Evolutionary conservation across 2,329 filamentous ascomycete species (phyloP).

Genomic region (Paraconiothyrium brasiliense): DNA sequence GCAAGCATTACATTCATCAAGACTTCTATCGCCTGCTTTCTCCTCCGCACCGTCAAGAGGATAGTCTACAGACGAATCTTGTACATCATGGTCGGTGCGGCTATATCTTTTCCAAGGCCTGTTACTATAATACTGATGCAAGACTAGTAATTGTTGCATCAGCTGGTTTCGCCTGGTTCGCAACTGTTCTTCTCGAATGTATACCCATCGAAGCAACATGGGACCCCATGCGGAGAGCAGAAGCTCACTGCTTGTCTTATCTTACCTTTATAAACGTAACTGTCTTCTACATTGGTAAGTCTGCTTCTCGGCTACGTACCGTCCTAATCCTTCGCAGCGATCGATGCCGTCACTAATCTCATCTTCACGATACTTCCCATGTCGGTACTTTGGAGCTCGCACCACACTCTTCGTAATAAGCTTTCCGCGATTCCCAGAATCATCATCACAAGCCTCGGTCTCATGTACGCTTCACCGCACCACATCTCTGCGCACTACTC

Average conservation of each 20-base stretch:
- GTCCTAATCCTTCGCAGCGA: conserved; percentile 21
- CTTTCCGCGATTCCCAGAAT: conserved; percentile 30
- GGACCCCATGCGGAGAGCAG: conserved; percentile 36
- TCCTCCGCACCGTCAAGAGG: conserved; percentile 54
- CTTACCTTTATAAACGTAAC: conserved; percentile 56
- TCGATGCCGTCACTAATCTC: conserved; percentile 46
- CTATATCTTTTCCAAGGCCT: conserved; percentile 9
- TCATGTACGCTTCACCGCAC: conserved; percentile 28
- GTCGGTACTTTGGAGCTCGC: conserved; percentile 49
- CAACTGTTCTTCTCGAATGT: conserved; percentile 58
- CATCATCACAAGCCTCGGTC: conserved; percentile 41
- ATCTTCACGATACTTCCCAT: conserved; percentile 50
- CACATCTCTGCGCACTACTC: conserved; percentile 7
- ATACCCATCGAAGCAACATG: conserved; percentile 57
- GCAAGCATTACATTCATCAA: conserved; percentile 57
- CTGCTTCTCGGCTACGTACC: neutral
- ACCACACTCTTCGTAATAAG: conserved; percentile 48
- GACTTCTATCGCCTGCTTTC: conserved; percentile 57
- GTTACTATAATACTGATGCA: conserved; percentile 14
- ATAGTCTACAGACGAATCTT: conserved; percentile 51
- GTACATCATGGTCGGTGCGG: conserved; percentile 52
- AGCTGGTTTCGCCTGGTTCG: conserved; percentile 54
- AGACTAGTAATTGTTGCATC: conserved; percentile 29
- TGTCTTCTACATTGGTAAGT: conserved; percentile 55
- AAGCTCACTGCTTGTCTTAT: conserved; percentile 34